Evolutionary conservation across 75 land plant species (phyloP), one percentile per base, ranked within the genome.

Genomic region (Pinus albicaulis): DNA sequence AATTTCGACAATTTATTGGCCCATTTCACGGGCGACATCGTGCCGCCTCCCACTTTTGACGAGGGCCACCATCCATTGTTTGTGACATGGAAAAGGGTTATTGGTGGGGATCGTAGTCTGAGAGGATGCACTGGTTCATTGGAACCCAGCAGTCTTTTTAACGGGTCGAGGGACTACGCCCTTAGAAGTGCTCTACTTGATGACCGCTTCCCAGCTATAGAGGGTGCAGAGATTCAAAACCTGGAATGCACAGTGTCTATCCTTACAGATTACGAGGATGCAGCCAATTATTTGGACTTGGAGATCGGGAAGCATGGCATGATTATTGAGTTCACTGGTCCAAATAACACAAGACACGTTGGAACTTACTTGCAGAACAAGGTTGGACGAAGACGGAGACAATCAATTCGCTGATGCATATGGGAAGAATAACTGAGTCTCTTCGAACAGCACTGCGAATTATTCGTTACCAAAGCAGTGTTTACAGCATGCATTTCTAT

Each of bases 241-340:
- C 77, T 98, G 86, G 92, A 98, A 82, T 98, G 99, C 84, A 98
- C 99, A 75, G 98, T 95, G 57, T 98, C 99, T 59, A 76, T 98
- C 77, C 85, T 98, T 36, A 88, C 92, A 68, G 80, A 95, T 83
- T 98, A 92, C 82, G 98, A 98, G 85, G 76, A 83, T 80, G 98
- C 91, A 72, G 53, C 85, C 62, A 74, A 91, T 82, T 93, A 95
- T 79, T 93, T 98, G 71, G 99, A 98, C 76, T 98, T 98, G 99
- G 99, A 98, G 99, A 98, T 94, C 56, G 98, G 98, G 55, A 95
- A 82, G 83, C 99, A 98, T 90, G 98, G 99, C 15, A 82, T 98
- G 78, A 92, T 97, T 76, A 81, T 97, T 82, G 99, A 97, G 76
- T 98, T 98, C 77, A 98, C 86, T 71, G 99, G 95, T 83, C 93